Percentiles rank a stretch among this genome's conserved stretches.
Conservation (phyloP, 2,329 filamentous ascomycete species). For the Paramyrothecium roridum region DNA sequence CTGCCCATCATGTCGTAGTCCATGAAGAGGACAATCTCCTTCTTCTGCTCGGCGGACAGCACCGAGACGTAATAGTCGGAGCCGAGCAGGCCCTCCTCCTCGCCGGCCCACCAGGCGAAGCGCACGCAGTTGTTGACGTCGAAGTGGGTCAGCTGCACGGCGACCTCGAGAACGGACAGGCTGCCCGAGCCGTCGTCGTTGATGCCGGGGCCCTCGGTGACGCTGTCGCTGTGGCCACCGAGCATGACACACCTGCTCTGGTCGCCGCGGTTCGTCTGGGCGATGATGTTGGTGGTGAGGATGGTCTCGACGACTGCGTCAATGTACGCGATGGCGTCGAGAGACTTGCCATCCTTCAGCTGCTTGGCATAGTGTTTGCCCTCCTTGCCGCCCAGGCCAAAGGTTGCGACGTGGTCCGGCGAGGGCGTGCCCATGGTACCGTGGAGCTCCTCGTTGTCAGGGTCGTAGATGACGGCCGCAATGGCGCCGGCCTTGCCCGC, state of each 20-base stretch:
- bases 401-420: slow-evolving; percentile 61
- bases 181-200: slow-evolving; percentile 75
- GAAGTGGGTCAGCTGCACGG: slow-evolving; percentile 55
- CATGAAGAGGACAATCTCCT: slow-evolving; percentile 63
- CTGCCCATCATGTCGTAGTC: slow-evolving; percentile 70
- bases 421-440: slow-evolving; percentile 67
- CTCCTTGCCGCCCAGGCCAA: slow-evolving; percentile 60
- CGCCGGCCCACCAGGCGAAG: slow-evolving; percentile 66
- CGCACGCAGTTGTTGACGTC: slow-evolving; percentile 62
- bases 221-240: slow-evolving; percentile 62
- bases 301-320: slow-evolving; percentile 54
- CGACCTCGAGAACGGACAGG: slow-evolving; percentile 59
- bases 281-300: slow-evolving; percentile 57
- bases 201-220: slow-evolving; percentile 65
- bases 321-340: slow-evolving; percentile 58
- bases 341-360: slow-evolving; percentile 45
- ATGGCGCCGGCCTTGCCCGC: slow-evolving; percentile 68
- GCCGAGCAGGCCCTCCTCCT: slow-evolving; percentile 63
- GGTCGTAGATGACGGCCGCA: slow-evolving; percentile 74
- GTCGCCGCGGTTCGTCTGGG: slow-evolving; percentile 59
- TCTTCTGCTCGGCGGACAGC: slow-evolving; percentile 55
- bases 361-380: slow-evolving; percentile 54
- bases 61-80: slow-evolving; percentile 59
- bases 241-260: slow-evolving; percentile 63
- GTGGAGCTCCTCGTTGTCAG: slow-evolving; percentile 56